Evolutionary conservation across 1,284 basidiomycete species (phyloP), one percentile per base, ranked within the genome.

Genomic region (Sporisorium exsertum): DNA sequence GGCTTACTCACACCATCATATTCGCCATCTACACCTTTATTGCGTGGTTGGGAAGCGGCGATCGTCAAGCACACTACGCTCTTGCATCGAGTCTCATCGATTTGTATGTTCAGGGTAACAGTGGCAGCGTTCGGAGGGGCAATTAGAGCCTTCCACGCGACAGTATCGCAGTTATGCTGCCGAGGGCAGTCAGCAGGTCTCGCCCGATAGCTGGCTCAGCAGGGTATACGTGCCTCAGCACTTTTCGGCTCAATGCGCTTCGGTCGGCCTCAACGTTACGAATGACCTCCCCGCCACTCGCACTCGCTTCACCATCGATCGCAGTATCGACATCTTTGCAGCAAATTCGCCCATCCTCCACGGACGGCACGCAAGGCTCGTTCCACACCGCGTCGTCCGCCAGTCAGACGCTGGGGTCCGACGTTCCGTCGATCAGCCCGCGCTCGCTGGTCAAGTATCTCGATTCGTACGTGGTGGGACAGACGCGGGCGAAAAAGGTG

Each of bases 401-500:
- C 9, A 54, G 37, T 33, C 13, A 40, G 3, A 64, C 63, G 0
- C 16, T 65, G 15, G 47, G 67, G 7, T 46, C 59, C 3, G 61
- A 64, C 27, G 10, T 70, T 5, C 72, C 72, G 0, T 29, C 60
- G 2, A 60, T 71, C n/a, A 64, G 57, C 45, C 80, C 67, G 35
- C 49, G 58, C 10, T 65, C 95, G 91, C 89, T 97, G 42, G 91
- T 91, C n/a, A 89, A 91, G 81, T 94, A 94, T 85, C 89, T 97
- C 32, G 92, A 94, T 78, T 90, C 93, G 81, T 96, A 92, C 83
- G 91, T 97, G n/a, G 90, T 97, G 15, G 95, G 95, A 2, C 95
- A 97, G 85, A 92, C 93, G 72, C 89, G 89, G 71, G 95, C 95
- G 3, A 97, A 97, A 89, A 94, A 94, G 84, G 92, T 94, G 12